These are phyloP conservation scores for Cyberlindnera petersonii DNA, from an alignment of 805 yeast species.

Conservation along the genomic window DNA sequence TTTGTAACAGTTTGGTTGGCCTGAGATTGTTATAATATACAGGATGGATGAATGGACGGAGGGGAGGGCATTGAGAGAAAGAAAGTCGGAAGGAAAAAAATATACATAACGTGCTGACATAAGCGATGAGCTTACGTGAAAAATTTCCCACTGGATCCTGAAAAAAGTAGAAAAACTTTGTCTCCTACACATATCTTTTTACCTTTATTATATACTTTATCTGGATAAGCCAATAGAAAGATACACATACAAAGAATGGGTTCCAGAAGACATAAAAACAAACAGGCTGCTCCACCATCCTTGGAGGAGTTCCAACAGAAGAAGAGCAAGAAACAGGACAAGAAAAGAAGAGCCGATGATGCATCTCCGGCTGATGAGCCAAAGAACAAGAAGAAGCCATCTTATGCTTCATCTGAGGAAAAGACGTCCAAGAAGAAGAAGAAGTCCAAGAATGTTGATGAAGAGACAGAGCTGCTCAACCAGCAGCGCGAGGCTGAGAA, in stretches of 20 bases:
- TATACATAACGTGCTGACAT: neutral
- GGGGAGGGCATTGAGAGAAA: too few species aligned
- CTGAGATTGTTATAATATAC: too few species aligned
- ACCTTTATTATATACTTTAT: neutral
- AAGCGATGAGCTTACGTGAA: slow-evolving; percentile 6
- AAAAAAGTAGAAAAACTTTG: neutral
- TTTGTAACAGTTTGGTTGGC: neutral
- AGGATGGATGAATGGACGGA: too few species aligned
- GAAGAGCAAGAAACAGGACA: slow-evolving; percentile 33
- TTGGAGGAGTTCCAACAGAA: slow-evolving; percentile 72
- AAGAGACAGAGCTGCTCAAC: slow-evolving; percentile 24
- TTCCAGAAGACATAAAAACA: slow-evolving; percentile 80
- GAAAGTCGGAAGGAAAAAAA: slow-evolving; percentile 7
- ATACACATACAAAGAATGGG: slow-evolving; percentile 51
- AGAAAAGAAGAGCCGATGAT: slow-evolving; percentile 32
- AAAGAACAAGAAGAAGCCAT: slow-evolving; percentile 23
- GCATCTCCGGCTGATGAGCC: slow-evolving; percentile 26
- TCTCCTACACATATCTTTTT: neutral
- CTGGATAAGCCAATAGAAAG: neutral
- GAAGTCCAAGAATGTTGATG: slow-evolving; percentile 24
- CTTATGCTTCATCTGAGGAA: slow-evolving; percentile 8
- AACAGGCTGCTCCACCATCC: slow-evolving; percentile 90
- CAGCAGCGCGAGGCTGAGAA: slow-evolving; percentile 37
- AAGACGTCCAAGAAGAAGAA: slow-evolving; percentile 20
- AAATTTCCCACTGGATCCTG: slow-evolving; percentile 7